Conservation (phyloP, 106 monocot species). For the Allium fistulosum region DNA sequence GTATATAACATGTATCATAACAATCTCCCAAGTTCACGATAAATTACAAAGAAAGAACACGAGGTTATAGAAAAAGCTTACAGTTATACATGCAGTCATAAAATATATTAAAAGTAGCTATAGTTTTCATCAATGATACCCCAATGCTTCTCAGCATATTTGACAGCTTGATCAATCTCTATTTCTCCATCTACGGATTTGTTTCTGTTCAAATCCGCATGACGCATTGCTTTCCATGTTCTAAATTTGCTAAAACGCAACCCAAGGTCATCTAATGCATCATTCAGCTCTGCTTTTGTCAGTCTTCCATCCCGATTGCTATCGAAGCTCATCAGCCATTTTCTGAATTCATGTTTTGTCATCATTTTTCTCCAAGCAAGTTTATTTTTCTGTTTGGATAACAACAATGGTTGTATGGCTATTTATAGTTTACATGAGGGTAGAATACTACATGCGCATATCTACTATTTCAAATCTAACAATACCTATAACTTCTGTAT, state of each 20-base stretch:
- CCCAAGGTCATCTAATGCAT: constrained; percentile 11
- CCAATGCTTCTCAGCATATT: constrained; percentile 12
- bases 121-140: constrained; percentile 3
- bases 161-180: constrained; percentile 16
- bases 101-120: too few species aligned
- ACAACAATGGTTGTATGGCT: too few species aligned
- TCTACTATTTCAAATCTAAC: too few species aligned
- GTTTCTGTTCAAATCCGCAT: constrained; percentile 16
- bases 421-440: too few species aligned
- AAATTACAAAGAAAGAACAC: too few species aligned
- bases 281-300: constrained; percentile 16
- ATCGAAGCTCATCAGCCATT: constrained; percentile 12
- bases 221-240: constrained; percentile 11
- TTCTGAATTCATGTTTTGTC: constrained; percentile 10
- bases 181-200: constrained; percentile 6
- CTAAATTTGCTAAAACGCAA: constrained; percentile 9
- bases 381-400: too few species aligned
- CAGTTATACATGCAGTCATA: too few species aligned
- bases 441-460: too few species aligned
- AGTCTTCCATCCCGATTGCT: constrained; percentile 5
- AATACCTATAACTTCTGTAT: too few species aligned
- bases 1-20: too few species aligned
- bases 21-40: too few species aligned
- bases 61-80: too few species aligned
- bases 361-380: background rate